Evolutionary conservation across 257 asterid genomes (phyloP).

Genomic region (Rehmannia glutinosa): DNA sequence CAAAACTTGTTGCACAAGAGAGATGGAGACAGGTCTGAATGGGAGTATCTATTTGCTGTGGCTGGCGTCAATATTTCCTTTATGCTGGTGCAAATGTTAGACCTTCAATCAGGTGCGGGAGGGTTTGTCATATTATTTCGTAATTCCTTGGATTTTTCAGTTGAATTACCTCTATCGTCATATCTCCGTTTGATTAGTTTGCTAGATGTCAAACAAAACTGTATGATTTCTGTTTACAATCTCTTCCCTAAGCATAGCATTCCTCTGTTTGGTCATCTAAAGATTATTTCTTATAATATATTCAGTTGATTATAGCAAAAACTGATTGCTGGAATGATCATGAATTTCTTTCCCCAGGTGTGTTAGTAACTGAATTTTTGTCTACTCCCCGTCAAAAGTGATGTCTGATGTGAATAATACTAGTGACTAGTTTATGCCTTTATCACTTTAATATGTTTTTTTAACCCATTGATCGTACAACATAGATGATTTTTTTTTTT

Average conservation of each 20-base stretch:
- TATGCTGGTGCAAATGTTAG: conserved; percentile 92
- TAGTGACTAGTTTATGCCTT: not conserved
- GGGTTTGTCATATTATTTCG: not conserved
- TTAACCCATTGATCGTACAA: too few relatives aligned
- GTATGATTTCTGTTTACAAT: not conserved
- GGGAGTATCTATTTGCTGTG: conserved; percentile 99
- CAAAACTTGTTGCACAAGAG: conserved; percentile 74
- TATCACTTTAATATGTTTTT: not conserved
- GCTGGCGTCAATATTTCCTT: conserved; percentile 95
- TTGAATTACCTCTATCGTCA: not conserved
- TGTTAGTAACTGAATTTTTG: too few relatives aligned
- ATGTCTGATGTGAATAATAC: not conserved
- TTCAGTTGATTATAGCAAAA: not conserved
- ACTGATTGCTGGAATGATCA: conserved; percentile 1
- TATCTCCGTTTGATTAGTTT: not conserved
- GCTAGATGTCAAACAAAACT: not conserved
- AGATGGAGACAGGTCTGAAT: conserved; percentile 83
- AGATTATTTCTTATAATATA: not conserved
- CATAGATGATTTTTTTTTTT: too few relatives aligned
- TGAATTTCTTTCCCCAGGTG: not conserved
- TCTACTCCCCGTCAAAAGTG: not conserved
- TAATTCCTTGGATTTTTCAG: not conserved
- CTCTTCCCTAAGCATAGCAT: not conserved
- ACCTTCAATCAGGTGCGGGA: conserved; percentile 83
- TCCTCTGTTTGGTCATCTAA: conserved; percentile 1